A percentile compares a stretch with the other conserved stretches of the same genome.
Evolutionary conservation across 352 stramenopile genomes (phyloP).

Genomic region (Thalassiosira sp.): DNA sequence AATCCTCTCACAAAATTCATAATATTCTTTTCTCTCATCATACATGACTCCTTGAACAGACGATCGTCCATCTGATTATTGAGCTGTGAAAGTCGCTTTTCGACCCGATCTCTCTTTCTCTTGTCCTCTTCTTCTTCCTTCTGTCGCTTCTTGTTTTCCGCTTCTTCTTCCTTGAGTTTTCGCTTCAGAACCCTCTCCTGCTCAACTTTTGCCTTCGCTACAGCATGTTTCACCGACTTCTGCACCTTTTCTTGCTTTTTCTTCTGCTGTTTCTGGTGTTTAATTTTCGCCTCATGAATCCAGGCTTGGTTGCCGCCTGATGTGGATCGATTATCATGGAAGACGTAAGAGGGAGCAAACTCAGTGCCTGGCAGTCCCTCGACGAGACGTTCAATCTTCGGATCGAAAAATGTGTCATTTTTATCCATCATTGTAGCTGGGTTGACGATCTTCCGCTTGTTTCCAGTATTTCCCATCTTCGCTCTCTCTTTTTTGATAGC

Average conservation of each 20-base stretch:
- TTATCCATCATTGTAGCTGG: conserved; percentile 74
- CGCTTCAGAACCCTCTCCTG: conserved; percentile 67
- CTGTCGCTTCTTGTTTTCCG: conserved; percentile 31
- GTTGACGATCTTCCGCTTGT: conserved; percentile 80
- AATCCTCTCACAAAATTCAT: conserved; percentile 69
- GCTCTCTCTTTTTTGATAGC: conserved; percentile 76
- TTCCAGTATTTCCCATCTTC: conserved; percentile 82
- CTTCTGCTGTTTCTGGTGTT: conserved; percentile 65
- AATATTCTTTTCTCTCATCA: conserved; percentile 78
- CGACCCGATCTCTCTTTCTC: conserved; percentile 66
- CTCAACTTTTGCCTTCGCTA: conserved; percentile 56
- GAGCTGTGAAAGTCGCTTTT: conserved; percentile 72
- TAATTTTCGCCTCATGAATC: conserved; percentile 72
- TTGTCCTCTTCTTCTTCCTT: conserved; percentile 69
- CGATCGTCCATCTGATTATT: conserved; percentile 80
- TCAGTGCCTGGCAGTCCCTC: conserved; percentile 81
- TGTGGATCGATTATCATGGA: conserved; percentile 52
- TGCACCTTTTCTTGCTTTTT: conserved; percentile 54
- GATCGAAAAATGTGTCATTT: conserved; percentile 80
- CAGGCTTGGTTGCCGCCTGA: conserved; percentile 48
- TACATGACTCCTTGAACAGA: conserved; percentile 75
- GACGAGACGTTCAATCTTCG: conserved; percentile 73
- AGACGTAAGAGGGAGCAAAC: conserved; percentile 73
- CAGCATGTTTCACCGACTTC: conserved; percentile 39
- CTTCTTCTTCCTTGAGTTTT: conserved; percentile 44